Base-by-base conservation (phyloP, 805 yeast genomes). In the Yarrowia osloensis region DNA sequence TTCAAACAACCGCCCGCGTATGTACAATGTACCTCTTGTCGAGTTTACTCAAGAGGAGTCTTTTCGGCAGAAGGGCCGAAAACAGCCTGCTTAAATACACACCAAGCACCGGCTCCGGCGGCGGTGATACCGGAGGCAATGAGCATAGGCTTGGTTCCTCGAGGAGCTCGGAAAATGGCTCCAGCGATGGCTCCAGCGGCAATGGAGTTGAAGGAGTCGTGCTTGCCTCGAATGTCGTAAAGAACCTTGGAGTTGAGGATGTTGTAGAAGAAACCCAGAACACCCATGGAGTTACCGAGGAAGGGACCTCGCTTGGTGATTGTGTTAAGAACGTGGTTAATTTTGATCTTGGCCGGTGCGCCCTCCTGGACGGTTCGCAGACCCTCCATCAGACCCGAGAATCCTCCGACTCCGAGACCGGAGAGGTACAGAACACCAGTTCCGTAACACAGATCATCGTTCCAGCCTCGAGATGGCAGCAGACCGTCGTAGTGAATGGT, bases 401-500 rank as follows among this genome's bases (percentile, higher is more conserved):
- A 79, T 69, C 99, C 99, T 79, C 99, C 99, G 50, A 86, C 69
- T 39, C 96, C 96, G 71, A 95, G 83, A 49, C 97, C 81, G 35
- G 89, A 72, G 71, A 95, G 82, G 76, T 95, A 95, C 65, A 92
- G 91, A 7, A 97, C 87, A 78, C 99, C 99, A 12, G 98, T 89
- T 72, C 99, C 99, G 78, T 95, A 95, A 84, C 98, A 92, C 71
- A 95, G 83, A 80, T 95, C 98, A 77, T 95, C 99, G 17, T 92
- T 85, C 96, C 97, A 95, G 73, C 96, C 97, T 80, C 98, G 88
- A n/a, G 96, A 89, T 29, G 99, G 97, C 70, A 95, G 84, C 68
- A 94, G 77, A 68, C 97, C 96, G 75, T 90, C 91, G 1, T 96
- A 86, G 55, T 86, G 84, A 69, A 92, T 80, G 70, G 86, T 82